phyloP scores from a whole-genome alignment of 345 rosid species.

The Eucalyptus fibrosa region DNA sequence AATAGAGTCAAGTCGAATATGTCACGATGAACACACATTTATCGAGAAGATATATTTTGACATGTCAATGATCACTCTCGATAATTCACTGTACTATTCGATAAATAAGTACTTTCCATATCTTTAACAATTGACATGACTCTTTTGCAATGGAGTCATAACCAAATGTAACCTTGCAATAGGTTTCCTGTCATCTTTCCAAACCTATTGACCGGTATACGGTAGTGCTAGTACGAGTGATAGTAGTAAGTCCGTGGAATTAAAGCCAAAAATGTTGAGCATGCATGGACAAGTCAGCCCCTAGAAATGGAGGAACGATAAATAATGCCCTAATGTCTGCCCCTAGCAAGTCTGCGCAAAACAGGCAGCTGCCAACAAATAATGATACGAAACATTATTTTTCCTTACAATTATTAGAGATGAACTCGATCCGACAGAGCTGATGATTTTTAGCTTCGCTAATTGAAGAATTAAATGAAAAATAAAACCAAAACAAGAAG shows the following conservation, averaged over 20 bases:
- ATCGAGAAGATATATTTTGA: not conserved
- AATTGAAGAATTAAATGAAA: not conserved
- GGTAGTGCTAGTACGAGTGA: not conserved
- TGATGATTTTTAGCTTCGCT: not conserved
- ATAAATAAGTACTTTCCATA: not conserved
- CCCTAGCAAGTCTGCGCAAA: not conserved
- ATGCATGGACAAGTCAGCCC: not conserved
- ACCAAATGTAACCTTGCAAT: not conserved
- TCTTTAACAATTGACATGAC: rapidly evolving
- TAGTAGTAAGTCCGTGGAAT: not conserved
- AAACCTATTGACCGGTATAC: not conserved
- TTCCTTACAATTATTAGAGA: not conserved
- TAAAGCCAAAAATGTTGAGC: not conserved
- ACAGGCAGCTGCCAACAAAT: not conserved
- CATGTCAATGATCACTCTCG: rapidly evolving
- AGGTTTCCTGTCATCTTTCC: not conserved
- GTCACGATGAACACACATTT: not conserved
- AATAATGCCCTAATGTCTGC: not conserved
- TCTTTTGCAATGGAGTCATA: rapidly evolving
- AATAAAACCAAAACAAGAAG: not conserved
- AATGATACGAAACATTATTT: not conserved
- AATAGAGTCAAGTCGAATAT: not conserved
- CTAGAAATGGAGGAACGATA: not conserved
- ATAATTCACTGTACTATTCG: rapidly evolving
- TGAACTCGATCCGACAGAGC: not conserved